Conservation (phyloP, 805 yeast genomes). For the Limtongia smithiae region DNA sequence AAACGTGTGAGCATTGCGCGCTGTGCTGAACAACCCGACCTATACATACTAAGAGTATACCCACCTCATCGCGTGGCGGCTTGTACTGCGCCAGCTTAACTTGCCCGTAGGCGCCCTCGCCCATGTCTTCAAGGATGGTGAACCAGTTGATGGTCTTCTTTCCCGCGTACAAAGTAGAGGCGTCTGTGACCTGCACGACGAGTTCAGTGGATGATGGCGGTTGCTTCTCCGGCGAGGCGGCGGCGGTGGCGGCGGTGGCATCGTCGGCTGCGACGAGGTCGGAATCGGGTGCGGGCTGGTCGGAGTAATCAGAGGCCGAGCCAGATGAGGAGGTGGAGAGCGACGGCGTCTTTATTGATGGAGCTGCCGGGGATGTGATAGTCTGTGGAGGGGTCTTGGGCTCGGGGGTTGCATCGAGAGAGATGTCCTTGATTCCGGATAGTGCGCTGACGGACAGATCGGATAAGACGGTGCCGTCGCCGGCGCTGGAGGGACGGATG, state of each 20-base stretch:
- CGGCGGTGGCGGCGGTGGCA: background rate
- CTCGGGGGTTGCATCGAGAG: background rate
- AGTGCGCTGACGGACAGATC: background rate
- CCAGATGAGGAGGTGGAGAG: slow-evolving; percentile 3
- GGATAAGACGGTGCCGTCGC: background rate
- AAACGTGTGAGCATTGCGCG: background rate
- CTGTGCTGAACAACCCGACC: background rate
- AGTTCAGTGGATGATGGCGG: slow-evolving; percentile 9
- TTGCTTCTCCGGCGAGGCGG: background rate
- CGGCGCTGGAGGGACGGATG: background rate
- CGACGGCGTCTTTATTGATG: background rate
- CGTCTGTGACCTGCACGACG: slow-evolving; percentile 1
- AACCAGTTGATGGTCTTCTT: slow-evolving; percentile 72
- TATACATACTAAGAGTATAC: slow-evolving; percentile 5
- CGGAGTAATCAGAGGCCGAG: slow-evolving; percentile 8
- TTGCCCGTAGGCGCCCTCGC: slow-evolving; percentile 96
- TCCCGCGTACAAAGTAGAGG: slow-evolving; percentile 35
- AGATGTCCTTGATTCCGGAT: background rate
- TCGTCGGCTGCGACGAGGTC: slow-evolving; percentile 2
- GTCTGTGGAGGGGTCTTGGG: background rate
- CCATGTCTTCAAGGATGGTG: slow-evolving; percentile 68
- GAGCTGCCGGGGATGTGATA: background rate
- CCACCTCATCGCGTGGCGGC: slow-evolving; percentile 28
- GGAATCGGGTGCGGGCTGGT: slow-evolving; percentile 2
- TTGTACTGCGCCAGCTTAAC: slow-evolving; percentile 75